A percentile compares a stretch with the other conserved stretches of the same genome.
Evolutionary conservation across 2,329 filamentous ascomycete species (phyloP).

Genomic region (Talaromyces amestolkiae): DNA sequence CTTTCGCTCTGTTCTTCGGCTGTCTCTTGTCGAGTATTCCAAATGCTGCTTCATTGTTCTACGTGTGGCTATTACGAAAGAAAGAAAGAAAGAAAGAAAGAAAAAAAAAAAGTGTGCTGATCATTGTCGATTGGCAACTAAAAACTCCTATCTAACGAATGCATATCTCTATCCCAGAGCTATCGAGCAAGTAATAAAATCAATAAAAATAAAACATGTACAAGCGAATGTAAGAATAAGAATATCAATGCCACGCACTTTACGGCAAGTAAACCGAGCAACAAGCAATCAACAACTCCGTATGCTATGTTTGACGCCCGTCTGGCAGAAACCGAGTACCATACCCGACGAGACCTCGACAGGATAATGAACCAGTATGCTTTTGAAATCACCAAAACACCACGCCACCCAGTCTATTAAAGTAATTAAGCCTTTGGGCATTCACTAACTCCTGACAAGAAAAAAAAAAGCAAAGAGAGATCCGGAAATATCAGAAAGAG

Average conservation of each 20-base stretch:
- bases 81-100: not conserved
- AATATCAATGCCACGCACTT: not conserved
- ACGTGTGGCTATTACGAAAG: not conserved
- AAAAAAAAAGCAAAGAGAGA: not conserved
- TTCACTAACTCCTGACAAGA: constrained; percentile 10
- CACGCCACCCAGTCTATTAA: constrained; percentile 18
- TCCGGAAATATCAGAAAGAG: not conserved
- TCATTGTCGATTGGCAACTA: not conserved
- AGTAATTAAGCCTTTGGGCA: not conserved
- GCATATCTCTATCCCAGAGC: not conserved
- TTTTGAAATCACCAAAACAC: constrained; percentile 14
- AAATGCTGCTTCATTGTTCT: not conserved
- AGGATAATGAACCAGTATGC: not conserved
- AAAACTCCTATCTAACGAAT: constrained; percentile 3
- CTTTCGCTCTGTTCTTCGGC: not conserved
- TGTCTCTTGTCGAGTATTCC: not conserved
- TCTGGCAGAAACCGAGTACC: not conserved
- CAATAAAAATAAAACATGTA: constrained; percentile 14
- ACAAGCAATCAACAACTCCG: constrained; percentile 16
- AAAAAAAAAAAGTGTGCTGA: not conserved
- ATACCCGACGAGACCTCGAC: not conserved
- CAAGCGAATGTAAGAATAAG: constrained; percentile 16
- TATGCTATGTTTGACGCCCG: constrained; percentile 1
- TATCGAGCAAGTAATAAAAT: not conserved
- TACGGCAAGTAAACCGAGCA: not conserved